A percentile compares a stretch with the other conserved stretches of the same genome.
Evolutionary conservation across 2,329 filamentous ascomycete genomes (phyloP).

Genomic region (Fonsecaea pedrosoi): DNA sequence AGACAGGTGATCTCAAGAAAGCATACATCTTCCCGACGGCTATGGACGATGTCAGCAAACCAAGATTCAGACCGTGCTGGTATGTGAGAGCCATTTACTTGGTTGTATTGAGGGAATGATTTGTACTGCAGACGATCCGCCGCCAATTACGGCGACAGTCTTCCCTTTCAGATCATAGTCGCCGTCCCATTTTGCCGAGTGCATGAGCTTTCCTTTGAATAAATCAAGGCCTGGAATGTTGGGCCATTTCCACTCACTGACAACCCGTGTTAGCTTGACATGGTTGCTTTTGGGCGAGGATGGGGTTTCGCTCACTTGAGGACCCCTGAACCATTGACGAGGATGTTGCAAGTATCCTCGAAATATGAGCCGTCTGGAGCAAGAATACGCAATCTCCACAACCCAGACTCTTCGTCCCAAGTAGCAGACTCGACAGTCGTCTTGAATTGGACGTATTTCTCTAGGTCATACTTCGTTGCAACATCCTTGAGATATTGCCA

Average conservation of each 20-base stretch:
- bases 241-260: conserved; percentile 57
- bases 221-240: conserved; percentile 58
- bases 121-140: conserved; percentile 63
- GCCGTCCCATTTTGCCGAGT: conserved; percentile 64
- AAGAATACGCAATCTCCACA: conserved; percentile 28
- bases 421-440: conserved; percentile 36
- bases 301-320: conserved; percentile 42
- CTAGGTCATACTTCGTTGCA: conserved; percentile 40
- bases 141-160: conserved; percentile 61
- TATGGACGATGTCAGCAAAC: neutral
- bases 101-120: conserved; percentile 59
- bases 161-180: conserved; percentile 57
- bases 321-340: conserved; percentile 53
- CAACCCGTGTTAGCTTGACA: neutral
- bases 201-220: conserved; percentile 63
- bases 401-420: conserved; percentile 35
- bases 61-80: neutral
- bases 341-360: conserved; percentile 32
- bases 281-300: neutral
- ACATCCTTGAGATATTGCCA: conserved; percentile 42
- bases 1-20: conserved; percentile 35
- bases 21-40: conserved; percentile 42
- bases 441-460: conserved; percentile 40
- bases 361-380: conserved; percentile 25
- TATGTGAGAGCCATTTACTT: conserved; percentile 14